Evolutionary conservation across 1,284 basidiomycete genomes (phyloP), one percentile per base, ranked within the genome.

Genomic region (Apiotrichum porosum): DNA sequence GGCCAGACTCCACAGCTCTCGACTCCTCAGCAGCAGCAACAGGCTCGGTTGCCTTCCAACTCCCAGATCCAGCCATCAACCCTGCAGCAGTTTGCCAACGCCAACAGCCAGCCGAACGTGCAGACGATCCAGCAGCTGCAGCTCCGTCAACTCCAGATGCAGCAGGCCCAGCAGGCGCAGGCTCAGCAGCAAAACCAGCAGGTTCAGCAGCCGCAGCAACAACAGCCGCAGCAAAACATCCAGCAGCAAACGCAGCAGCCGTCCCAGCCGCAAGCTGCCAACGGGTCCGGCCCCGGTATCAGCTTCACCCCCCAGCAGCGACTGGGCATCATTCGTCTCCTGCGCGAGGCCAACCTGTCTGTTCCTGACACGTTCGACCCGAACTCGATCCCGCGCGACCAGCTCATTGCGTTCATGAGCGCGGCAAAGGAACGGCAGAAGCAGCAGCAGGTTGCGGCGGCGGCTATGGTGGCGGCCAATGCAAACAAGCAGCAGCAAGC

Each of bases 1-100:
- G 41, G 41, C 3, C 26, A 28, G 12, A 28, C 26, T 12, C 22
- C 36, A 6, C 24, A 37, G 12, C 14, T 33, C 9, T 23, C 23
- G 24, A 34, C 44, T 19, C 40, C 35, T 2, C 37, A 46, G 37
- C 39, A 46, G 36, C 23, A 5, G 17, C 21, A 34, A 4, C 42
- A 40, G 9, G 37, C 32, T 31, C 53, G 46, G 6, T 31, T 44
- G 15, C 46, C 48, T 21, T 42, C 47, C 41, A 44, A 52, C 23
- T 28, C 45, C 31, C 48, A 42, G 32, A 36, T 36, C 13, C 13
- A 15, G 26, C 49, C 52, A n/a, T 37, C 30, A 18, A 50, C 48
- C 9, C 47, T 55, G 41, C 49, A 51, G 44, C 54, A 55, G 46
- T 55, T 55, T 38, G 54, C 54, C 9, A 52, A 48, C 42, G 54